Percentiles rank a stretch among this genome's conserved stretches.
phyloP scores from a whole-genome alignment of 768 basidiomycete species.

The Termitomyces sp. region DNA sequence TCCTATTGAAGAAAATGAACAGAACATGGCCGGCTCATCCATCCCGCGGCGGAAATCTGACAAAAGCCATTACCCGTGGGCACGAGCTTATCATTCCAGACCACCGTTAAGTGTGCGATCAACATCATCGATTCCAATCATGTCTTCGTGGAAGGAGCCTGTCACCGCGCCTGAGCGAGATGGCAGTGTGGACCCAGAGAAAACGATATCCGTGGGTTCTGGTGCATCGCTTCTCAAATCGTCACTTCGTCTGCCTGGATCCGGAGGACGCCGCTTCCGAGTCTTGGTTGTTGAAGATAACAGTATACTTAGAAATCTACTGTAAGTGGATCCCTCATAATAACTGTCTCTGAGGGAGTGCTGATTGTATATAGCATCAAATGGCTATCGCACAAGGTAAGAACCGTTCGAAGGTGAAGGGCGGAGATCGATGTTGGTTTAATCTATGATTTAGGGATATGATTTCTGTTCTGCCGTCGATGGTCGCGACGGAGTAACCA shows the following conservation, averaged over 20 bases:
- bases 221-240: slow-evolving; percentile 68
- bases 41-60: slow-evolving; percentile 44
- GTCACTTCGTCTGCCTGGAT: slow-evolving; percentile 48
- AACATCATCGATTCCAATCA: slow-evolving; percentile 39
- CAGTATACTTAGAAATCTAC: slow-evolving; percentile 70
- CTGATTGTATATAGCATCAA: slow-evolving; percentile 30
- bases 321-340: slow-evolving; percentile 46
- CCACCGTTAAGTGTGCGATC: slow-evolving; percentile 52
- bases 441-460: slow-evolving; percentile 42
- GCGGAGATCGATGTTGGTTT: not conserved
- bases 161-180: slow-evolving; percentile 18
- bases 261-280: slow-evolving; percentile 40
- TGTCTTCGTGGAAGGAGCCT: slow-evolving; percentile 26
- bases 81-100: slow-evolving; percentile 20
- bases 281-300: slow-evolving; percentile 92
- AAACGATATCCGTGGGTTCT: slow-evolving; percentile 46
- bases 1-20: slow-evolving; percentile 2
- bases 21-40: slow-evolving; percentile 1
- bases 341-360: not conserved
- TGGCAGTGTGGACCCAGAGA: slow-evolving; percentile 19
- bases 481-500: slow-evolving; percentile 77
- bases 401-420: not conserved
- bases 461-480: slow-evolving; percentile 77
- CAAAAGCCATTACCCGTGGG: slow-evolving; percentile 23
- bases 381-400: slow-evolving; percentile 64